phyloP scores from a whole-genome alignment of 805 yeast genomes.

The Lachancea fermentati region DNA sequence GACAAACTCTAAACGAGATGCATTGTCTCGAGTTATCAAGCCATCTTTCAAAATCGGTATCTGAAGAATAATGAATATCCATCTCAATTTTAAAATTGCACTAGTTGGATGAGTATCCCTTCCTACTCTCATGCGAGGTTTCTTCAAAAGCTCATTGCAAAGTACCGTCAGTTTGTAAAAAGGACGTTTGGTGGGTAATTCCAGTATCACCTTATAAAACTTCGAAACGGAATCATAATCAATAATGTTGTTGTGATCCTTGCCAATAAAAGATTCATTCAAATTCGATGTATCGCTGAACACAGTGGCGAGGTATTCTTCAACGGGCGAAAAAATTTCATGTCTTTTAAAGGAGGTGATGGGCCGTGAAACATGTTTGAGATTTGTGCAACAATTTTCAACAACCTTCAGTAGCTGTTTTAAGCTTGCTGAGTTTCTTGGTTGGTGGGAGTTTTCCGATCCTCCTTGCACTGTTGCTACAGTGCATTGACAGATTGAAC shows the following conservation, averaged over 20 bases:
- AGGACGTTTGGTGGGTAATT: conserved; percentile 58
- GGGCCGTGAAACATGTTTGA: background rate
- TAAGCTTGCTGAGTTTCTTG: background rate
- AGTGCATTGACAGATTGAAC: conserved; percentile 58
- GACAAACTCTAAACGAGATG: conserved; percentile 22
- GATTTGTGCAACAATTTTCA: background rate
- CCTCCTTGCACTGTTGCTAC: conserved; percentile 12
- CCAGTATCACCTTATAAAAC: conserved; percentile 41
- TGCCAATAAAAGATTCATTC: conserved; percentile 47
- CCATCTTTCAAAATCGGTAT: conserved; percentile 57
- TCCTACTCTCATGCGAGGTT: conserved; percentile 37
- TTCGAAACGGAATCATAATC: conserved; percentile 43
- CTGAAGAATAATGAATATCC: conserved; percentile 63
- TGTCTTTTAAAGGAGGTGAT: conserved; percentile 8
- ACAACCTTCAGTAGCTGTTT: background rate
- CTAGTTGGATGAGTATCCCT: conserved; percentile 29
- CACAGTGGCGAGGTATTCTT: conserved; percentile 38
- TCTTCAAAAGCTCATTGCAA: conserved; percentile 45
- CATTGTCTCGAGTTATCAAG: conserved; percentile 29
- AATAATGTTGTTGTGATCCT: conserved; percentile 32
- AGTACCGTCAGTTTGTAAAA: conserved; percentile 49
- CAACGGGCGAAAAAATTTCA: conserved; percentile 45
- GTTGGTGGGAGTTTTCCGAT: background rate
- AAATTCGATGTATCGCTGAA: conserved; percentile 46
- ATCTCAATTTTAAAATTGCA: conserved; percentile 35